phyloP scores from a whole-genome alignment of 176 grass and related monocot genomes.

The Canna indica region DNA sequence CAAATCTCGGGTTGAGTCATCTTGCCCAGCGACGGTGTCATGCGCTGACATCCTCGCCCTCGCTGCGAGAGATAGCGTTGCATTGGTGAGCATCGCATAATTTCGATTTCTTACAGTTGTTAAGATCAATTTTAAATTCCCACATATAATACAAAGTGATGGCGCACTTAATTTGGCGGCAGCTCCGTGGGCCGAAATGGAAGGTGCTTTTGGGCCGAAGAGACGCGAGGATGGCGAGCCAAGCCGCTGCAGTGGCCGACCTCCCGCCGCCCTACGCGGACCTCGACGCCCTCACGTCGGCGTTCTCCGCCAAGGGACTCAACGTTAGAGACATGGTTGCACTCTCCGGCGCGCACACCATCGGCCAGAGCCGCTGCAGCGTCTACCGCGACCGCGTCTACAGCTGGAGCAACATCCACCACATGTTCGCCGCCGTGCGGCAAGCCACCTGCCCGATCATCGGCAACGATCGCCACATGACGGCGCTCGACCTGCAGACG shows the following conservation, averaged over 20 bases:
- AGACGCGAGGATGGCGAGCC: background rate
- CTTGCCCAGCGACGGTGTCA: slow-evolving; percentile 21
- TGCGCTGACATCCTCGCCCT: background rate
- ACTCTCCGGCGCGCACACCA: slow-evolving; percentile 34
- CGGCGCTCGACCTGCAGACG: slow-evolving; percentile 28
- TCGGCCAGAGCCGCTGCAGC: slow-evolving; percentile 31
- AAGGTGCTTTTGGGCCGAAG: background rate
- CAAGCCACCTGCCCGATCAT: slow-evolving; percentile 25
- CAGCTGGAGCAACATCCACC: slow-evolving; percentile 19
- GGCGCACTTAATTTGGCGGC: background rate
- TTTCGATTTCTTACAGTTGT: background rate
- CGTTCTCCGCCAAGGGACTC: background rate
- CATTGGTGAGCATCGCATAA: background rate
- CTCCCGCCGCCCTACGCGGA: background rate
- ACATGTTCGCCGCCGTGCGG: slow-evolving; percentile 21
- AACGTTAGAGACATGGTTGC: background rate
- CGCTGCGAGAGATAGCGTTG: background rate
- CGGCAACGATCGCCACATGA: slow-evolving; percentile 29
- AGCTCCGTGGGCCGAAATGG: background rate
- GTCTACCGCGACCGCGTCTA: slow-evolving; percentile 35
- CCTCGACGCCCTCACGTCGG: background rate
- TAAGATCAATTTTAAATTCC: background rate
- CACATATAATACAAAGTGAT: background rate
- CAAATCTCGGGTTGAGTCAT: background rate
- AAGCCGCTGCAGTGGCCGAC: background rate